Percentiles rank a stretch among this genome's conserved stretches.
Conservation (phyloP, 164 flowering plant species). For the Echeveria elegans region DNA sequence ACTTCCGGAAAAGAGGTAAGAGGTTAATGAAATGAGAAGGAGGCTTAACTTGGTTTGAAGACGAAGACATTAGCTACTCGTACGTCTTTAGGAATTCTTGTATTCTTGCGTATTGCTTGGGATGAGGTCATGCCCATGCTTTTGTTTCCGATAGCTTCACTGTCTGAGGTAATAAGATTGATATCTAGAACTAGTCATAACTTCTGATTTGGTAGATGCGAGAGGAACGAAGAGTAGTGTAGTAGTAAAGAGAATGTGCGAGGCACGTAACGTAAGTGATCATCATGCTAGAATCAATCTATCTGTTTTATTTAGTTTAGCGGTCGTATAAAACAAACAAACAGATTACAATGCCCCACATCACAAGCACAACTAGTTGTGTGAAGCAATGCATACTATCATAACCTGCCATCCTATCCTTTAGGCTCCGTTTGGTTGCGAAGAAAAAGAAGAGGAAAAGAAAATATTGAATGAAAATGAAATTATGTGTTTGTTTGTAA, state of each 20-base stretch:
- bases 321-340: background rate
- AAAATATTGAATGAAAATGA: no score
- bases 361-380: background rate
- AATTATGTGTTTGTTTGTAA: no score
- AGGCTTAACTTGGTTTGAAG: background rate
- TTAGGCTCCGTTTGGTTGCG: no score
- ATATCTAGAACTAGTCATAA: no score
- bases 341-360: background rate
- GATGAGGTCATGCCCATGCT: background rate
- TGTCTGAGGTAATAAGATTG: background rate
- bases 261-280: background rate
- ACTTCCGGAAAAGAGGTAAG: background rate
- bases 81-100: background rate
- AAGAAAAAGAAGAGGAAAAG: no score
- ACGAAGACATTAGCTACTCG: background rate
- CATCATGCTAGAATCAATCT: background rate
- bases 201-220: background rate
- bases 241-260: background rate
- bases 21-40: no score
- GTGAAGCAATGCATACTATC: background rate
- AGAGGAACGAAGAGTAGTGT: background rate
- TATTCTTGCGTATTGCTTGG: background rate
- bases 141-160: background rate
- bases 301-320: background rate
- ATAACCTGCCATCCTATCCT: background rate